Base-by-base conservation (phyloP, 2,329 filamentous ascomycete species). In the Rutstroemia sp. region DNA sequence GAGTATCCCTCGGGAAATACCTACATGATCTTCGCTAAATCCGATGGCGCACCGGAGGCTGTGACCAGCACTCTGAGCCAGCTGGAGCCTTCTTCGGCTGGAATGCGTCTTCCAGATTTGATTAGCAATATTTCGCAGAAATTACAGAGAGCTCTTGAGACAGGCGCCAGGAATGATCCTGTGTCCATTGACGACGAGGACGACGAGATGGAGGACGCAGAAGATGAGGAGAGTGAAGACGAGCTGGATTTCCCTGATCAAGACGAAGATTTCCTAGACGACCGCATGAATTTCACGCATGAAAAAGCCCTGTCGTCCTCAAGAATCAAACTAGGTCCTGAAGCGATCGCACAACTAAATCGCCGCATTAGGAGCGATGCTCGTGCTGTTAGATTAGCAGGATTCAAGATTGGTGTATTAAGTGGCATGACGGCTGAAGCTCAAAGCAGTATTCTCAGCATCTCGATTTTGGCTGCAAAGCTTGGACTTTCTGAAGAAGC, bases 401-500 rank as follows among this genome's bases (percentile, higher is more conserved):
- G 90, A 0, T 88, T 90, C 70, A 86, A 80, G 59, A 75, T 92
- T 27, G 88, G 86, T 2, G 73, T 84, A 34, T 68, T 87, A 10
- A 77, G 76, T 12, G 73, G 77, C 17, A 72, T 83, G 17, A 67
- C 66, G 27, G 62, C 68, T 3, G 52, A 63, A 1, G 69, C 76
- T 23, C 67, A 73, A 1, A 72, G 73, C 10, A 77, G 73, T 57
- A 74, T 79, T 3, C 69, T 94, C 17, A 83, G 82, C 4, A 70
- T 94, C 2, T 89, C 90, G 0, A 79, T 88, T 30, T 83, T 82
- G 4, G 80, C 88, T 30, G 74, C 78, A 4, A 87, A 87, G 63
- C 78, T 96, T 1, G 83, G 80, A 0, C 80, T 96, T 12, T 86
- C 88, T 0, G 78, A 86, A 39, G 88, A 92, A 65, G 84, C 83